Percentiles rank a stretch among this genome's conserved stretches.
Evolutionary conservation across 176 grass and related monocot species (phyloP).

Genomic region (Otatea glauca): DNA sequence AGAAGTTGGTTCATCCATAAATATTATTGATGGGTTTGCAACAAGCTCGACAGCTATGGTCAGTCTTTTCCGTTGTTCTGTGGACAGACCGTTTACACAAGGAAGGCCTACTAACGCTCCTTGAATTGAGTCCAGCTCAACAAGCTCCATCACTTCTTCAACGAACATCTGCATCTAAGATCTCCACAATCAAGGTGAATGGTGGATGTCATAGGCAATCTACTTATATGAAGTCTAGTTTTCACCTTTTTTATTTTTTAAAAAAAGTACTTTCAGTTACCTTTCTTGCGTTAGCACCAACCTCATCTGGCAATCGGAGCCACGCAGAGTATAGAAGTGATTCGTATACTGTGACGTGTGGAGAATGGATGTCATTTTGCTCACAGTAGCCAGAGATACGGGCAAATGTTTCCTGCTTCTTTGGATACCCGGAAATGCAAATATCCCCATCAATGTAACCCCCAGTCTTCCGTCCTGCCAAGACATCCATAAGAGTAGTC

Average conservation of each 20-base stretch:
- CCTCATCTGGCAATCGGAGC: not conserved
- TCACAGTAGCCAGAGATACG: not conserved
- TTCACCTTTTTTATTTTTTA: not conserved
- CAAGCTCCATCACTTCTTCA: too few species aligned
- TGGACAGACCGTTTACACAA: too few species aligned
- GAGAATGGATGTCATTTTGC: not conserved
- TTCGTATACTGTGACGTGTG: not conserved
- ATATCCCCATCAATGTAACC: not conserved
- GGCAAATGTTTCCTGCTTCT: not conserved
- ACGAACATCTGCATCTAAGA: not conserved
- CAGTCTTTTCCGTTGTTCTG: not conserved
- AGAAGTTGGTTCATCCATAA: not conserved
- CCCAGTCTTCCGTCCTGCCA: not conserved
- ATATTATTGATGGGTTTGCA: conserved; percentile 1
- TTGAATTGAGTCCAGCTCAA: too few species aligned
- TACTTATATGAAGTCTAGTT: not conserved
- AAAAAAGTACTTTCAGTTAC: not conserved
- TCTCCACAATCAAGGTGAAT: not conserved
- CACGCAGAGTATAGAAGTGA: not conserved
- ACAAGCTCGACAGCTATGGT: not conserved
- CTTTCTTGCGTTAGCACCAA: not conserved
- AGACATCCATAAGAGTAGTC: not conserved
- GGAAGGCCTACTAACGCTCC: too few species aligned
- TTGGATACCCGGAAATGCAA: not conserved
- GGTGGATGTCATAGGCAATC: not conserved